phyloP scores from a whole-genome alignment of 1,139 yeast species.

The Debaryomyces psychrophilus region DNA sequence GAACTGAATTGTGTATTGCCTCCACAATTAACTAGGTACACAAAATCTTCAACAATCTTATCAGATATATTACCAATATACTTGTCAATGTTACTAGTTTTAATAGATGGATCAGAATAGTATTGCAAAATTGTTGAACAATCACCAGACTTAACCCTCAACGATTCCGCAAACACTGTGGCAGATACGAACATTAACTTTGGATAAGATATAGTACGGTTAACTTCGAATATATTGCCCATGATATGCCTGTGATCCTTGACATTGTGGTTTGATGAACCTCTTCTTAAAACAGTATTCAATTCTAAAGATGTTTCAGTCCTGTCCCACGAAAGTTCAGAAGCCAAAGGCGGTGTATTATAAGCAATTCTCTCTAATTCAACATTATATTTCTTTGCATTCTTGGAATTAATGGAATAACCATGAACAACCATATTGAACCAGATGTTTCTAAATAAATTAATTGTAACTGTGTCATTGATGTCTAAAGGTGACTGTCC shows the following conservation, averaged over 20 bases:
- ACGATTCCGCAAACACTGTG: slow-evolving; percentile 72
- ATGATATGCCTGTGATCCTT: slow-evolving; percentile 71
- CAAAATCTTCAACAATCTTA: slow-evolving; percentile 61
- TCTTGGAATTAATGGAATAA: slow-evolving; percentile 61
- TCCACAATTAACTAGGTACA: slow-evolving; percentile 47
- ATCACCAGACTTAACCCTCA: slow-evolving; percentile 79
- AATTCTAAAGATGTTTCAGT: slow-evolving; percentile 91
- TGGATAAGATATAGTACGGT: slow-evolving; percentile 66
- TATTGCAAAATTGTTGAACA: slow-evolving; percentile 76
- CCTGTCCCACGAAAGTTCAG: slow-evolving; percentile 81
- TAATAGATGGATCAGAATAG: slow-evolving; percentile 83
- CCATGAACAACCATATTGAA: slow-evolving; percentile 94
- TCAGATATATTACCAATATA: slow-evolving; percentile 68
- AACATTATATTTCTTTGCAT: slow-evolving; percentile 47
- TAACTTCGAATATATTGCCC: slow-evolving; percentile 53
- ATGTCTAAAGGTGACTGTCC: slow-evolving; percentile 41
- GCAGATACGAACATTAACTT: slow-evolving; percentile 90
- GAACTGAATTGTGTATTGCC: slow-evolving; percentile 57
- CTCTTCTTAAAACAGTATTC: slow-evolving; percentile 87
- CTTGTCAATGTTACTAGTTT: slow-evolving; percentile 71
- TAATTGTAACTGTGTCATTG: slow-evolving; percentile 49
- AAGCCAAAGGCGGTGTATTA: slow-evolving; percentile 89
- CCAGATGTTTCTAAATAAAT: slow-evolving; percentile 87
- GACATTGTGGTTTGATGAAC: slow-evolving; percentile 81
- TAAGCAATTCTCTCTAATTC: slow-evolving; percentile 77